Base-by-base conservation (phyloP, 768 basidiomycete species). In the Leucosporidium scottii region DNA sequence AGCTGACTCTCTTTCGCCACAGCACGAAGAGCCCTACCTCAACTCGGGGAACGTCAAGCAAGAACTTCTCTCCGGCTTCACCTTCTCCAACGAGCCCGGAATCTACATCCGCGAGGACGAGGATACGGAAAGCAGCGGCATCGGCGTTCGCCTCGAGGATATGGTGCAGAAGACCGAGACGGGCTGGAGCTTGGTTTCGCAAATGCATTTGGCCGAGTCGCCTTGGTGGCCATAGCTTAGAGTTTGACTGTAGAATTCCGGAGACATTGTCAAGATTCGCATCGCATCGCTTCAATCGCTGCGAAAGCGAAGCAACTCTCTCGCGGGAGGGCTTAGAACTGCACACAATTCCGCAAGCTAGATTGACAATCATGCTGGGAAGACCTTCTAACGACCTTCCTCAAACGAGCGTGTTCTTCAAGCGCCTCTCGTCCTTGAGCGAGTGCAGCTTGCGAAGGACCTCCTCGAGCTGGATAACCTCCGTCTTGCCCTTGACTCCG, bases 401-500 rank as follows among this genome's bases (percentile, higher is more conserved):
- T 68, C 63, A 49, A 50, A 56, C 8, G 39, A 87, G 79, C 73
- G 81, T 82, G 80, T 86, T 87, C 64, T 83, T 78, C 34, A 84
- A 74, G 57, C 82, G 81, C 66, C 82, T 78, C 61, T 79, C 80
- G 67, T 80, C 80, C 82, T 92, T 96, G 73, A 99, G 81, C 49
- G 80, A 80, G 21, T 88, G 79, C 59, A 97, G 79, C 78, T 90
- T 88, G 75, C 83, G 76, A 13, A 86, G 79, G 21, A 93, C 82
- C 31, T 84, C 85, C 53, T 88, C 88, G 34, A 97, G 79, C 56
- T 86, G 81, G 66, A 81, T 76, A 77, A 86, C 87, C 79, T 90
- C 86, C 4, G 86, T 83, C 79, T 97, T 94, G 7, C 86, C 82
- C 78, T 97, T 94, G 63, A 84, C 87, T 27, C 90, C 91, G 44